Base-by-base conservation (phyloP, 176 grass and related monocot genomes). In the Avena sativa region DNA sequence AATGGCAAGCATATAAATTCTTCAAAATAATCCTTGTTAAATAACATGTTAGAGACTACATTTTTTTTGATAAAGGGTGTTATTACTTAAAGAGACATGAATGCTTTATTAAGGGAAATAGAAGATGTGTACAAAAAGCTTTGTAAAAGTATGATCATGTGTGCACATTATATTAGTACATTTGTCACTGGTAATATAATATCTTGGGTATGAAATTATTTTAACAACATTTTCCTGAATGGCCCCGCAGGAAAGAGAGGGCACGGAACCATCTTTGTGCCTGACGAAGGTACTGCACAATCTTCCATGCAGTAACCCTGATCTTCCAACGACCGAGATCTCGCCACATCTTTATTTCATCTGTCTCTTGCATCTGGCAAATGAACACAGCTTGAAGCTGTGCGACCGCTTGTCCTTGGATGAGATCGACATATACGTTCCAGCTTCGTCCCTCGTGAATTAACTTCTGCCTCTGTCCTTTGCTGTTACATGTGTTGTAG, bases 271-370 rank as follows among this genome's bases (percentile, higher is more conserved):
- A 36, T 86, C 71, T 7, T 58, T 96, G 51, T 74, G 71, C 21
- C 56, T 98, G 11, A 89, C 86, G 6, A 80, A 92, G 63, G 86
- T 98, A 51, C 66, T 98, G 80, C 90, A 85, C 23, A 81, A 92
- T 57, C 90, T 98, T 68, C 93, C 90, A 71, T 87, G 83, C 69
- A 88, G 91, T 81, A 92, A 84, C 51, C 71, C 80, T 9, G 83
- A 85, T 75, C 81, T 73, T 83, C 28, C 87, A 51, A 47, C 77
- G n/a, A 87, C 87, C 3, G 93, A 98, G 61, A 94, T 98, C 62
- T 98, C 93, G 2, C 92, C 92, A 4, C 96, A 96, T 83, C 83
- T 98, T 20, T 92, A 94, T 73, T 96, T 98, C 90, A 98, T 98
- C 71, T 98, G 96, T 80, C 90, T 98, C 23, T 75, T 98, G 80